Evolutionary conservation across 2,329 filamentous ascomycete species (phyloP).

Genomic region (Xylaria sp.): DNA sequence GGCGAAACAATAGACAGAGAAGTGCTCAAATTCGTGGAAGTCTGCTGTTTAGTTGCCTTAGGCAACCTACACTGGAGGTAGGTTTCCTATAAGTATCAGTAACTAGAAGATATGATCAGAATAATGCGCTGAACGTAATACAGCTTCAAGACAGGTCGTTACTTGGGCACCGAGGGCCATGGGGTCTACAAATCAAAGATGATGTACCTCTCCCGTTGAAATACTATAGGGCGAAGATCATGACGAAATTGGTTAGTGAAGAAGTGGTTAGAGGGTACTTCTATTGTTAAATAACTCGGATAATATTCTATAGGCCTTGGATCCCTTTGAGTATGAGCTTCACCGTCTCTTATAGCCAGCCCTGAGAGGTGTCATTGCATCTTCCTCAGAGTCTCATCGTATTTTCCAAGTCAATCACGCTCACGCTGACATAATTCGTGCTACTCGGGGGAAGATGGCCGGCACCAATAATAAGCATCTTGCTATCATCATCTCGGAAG

Average conservation of each 20-base stretch:
- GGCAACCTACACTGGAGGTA: background rate
- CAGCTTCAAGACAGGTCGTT: no score
- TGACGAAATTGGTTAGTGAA: no score
- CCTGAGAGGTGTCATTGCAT: background rate
- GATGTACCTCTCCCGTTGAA: background rate
- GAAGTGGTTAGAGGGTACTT: no score
- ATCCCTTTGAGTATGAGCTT: no score
- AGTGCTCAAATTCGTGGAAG: conserved; percentile 14
- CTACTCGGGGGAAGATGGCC: conserved; percentile 46
- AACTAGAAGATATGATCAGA: no score
- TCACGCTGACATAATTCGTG: conserved; percentile 41
- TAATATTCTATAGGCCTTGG: no score
- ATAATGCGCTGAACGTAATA: no score
- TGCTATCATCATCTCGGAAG: conserved; percentile 27
- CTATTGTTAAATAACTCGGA: no score
- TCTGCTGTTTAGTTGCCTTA: background rate
- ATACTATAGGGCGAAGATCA: background rate
- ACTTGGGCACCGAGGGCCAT: no score
- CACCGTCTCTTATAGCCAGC: no score
- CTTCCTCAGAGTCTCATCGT: conserved; percentile 16
- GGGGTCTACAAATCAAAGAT: no score
- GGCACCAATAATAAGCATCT: conserved; percentile 44
- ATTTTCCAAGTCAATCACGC: conserved; percentile 29
- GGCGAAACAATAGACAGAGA: conserved; percentile 24
- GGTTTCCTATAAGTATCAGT: no score